These are phyloP conservation scores for Mortierella sp. DNA, from an alignment of 371 early-diverging fungal genomes.

Conservation along the genomic window DNA sequence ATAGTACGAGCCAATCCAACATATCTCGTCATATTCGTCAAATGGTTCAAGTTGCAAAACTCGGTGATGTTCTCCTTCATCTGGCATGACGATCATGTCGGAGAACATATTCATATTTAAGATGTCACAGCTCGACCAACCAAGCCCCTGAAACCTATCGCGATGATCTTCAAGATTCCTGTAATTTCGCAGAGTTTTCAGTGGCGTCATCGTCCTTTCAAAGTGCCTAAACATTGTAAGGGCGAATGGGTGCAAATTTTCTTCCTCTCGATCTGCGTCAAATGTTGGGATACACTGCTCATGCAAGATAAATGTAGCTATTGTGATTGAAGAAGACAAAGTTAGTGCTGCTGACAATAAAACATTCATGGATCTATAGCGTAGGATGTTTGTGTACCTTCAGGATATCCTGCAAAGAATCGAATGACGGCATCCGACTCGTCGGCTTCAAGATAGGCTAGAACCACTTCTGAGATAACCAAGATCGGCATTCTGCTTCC, in stretches of 20 bases:
- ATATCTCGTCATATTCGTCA: conserved; percentile 52
- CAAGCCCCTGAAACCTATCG: conserved; percentile 30
- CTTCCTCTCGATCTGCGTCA: conserved; percentile 25
- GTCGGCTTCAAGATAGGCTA: conserved; percentile 44
- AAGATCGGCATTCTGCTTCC: conserved; percentile 34
- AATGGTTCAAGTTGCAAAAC: conserved; percentile 41
- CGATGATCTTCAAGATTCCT: conserved; percentile 38
- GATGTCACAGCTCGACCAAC: conserved; percentile 46
- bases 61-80: conserved; percentile 32
- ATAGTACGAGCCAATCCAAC: conserved; percentile 54
- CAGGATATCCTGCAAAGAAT: conserved; percentile 44
- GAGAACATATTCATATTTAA: conserved; percentile 47
- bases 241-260: conserved; percentile 46
- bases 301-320: conserved; percentile 50
- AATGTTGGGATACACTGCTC: conserved; percentile 53
- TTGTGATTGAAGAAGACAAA: not conserved
- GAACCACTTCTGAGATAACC: conserved; percentile 48
- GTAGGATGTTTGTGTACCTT: conserved; percentile 18
- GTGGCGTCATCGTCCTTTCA: conserved; percentile 51
- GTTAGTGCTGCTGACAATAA: not conserved
- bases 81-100: conserved; percentile 34
- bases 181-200: conserved; percentile 42
- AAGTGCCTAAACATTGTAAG: conserved; percentile 51
- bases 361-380: not conserved
- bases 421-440: conserved; percentile 46